phyloP scores from a whole-genome alignment of 306 rosid species.

The Inga laurina region DNA sequence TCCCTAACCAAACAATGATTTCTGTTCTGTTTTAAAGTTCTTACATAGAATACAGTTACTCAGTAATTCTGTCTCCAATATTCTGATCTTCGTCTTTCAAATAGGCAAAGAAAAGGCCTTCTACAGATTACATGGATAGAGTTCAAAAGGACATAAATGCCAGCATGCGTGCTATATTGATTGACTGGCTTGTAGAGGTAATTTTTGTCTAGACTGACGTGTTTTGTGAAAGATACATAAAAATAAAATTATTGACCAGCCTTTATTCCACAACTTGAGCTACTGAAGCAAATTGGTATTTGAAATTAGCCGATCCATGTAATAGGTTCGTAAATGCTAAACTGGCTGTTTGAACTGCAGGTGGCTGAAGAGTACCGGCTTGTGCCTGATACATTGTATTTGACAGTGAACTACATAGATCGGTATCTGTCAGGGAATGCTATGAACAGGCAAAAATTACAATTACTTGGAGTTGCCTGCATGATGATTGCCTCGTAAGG shows the following conservation, averaged over 20 bases:
- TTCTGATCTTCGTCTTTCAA: not conserved
- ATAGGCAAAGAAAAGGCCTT: constrained; percentile 89
- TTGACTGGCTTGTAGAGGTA: constrained; percentile 99
- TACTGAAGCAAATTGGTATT: not conserved
- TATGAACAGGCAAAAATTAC: constrained; percentile 83
- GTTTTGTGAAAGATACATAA: not conserved
- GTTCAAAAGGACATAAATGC: constrained; percentile 81
- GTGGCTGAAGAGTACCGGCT: constrained; percentile 98
- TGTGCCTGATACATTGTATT: constrained; percentile 90
- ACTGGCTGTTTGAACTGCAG: constrained; percentile 41
- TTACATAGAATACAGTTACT: not conserved
- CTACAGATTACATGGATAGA: constrained; percentile 82
- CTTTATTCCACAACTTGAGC: no score
- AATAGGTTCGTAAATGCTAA: constrained; percentile 19
- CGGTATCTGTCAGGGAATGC: constrained; percentile 88
- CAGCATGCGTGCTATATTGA: constrained; percentile 85
- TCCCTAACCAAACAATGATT: not conserved
- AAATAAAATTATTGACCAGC: not conserved
- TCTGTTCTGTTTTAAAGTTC: no score
- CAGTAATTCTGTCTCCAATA: not conserved
- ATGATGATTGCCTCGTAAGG: constrained; percentile 99
- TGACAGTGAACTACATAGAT: constrained; percentile 92
- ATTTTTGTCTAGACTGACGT: not conserved
- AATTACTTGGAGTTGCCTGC: constrained; percentile 92
- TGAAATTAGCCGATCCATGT: no score